These are phyloP conservation scores for Suhomyces emberorum DNA, from an alignment of 805 yeast genomes.

Conservation along the genomic window DNA sequence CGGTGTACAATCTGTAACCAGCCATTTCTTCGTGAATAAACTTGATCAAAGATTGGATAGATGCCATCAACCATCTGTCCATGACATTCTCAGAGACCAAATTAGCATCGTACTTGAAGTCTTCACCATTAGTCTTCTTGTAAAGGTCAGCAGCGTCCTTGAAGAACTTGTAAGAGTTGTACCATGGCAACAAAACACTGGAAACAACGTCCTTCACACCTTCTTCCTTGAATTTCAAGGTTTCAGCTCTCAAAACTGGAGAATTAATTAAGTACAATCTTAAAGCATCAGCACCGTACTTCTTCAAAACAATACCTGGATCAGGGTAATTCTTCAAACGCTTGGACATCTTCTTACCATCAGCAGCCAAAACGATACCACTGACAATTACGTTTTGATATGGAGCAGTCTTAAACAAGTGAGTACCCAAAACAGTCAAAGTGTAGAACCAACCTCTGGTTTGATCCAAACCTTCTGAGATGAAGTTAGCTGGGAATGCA, in stretches of 20 bases:
- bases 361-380: conserved; percentile 96
- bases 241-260: conserved; percentile 95
- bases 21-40: conserved; percentile 88
- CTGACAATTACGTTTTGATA: conserved; percentile 92
- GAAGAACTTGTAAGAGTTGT: conserved; percentile 95
- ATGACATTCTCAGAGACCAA: conserved; percentile 78
- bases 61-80: conserved; percentile 97
- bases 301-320: conserved; percentile 75
- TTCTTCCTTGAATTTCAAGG: conserved; percentile 95
- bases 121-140: conserved; percentile 68
- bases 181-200: conserved; percentile 96
- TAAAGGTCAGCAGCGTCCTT: conserved; percentile 88
- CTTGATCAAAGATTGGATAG: conserved; percentile 86
- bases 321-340: conserved; percentile 97
- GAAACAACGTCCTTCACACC: conserved; percentile 98
- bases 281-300: conserved; percentile 97
- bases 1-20: conserved; percentile 88
- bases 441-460: conserved; percentile 99
- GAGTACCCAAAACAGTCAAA: conserved; percentile 91
- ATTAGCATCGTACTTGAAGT: conserved; percentile 67
- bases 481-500: conserved; percentile 95
- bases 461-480: conserved; percentile 98
- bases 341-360: conserved; percentile 99
- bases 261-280: conserved; percentile 95
- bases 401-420: conserved; percentile 87